Evolutionary conservation across 495 filamentous ascomycete species (phyloP), one percentile per base, ranked within the genome.

Genomic region (Xylaria flabelliformis): DNA sequence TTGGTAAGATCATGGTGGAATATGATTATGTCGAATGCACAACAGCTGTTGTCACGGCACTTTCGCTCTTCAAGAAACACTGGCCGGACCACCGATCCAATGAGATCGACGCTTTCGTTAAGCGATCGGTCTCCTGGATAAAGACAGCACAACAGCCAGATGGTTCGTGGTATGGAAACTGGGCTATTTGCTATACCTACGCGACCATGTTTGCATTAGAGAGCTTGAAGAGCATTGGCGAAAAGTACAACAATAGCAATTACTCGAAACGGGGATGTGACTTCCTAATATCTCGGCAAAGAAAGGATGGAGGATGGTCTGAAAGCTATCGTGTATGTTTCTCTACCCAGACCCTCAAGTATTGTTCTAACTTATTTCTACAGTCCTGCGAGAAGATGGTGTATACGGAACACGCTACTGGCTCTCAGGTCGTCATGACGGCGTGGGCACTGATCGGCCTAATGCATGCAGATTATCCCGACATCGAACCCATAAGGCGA

Each of bases 11-110:
- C 80, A 98, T 99, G 96, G 91, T 98, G 48, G 94, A 97, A 72
- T 99, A 98, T 79, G 94, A 97, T 76, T 97, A 98, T 74, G 95
- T 95, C 0, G 96, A 99, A 79, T 99, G 97, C 81, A 98, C 96
- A 2, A 98, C 97, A 2, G 95, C 96, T 3, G 93, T 94, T 6
- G 92, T 98, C n/a, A 97, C 94, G 3, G 94, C 92, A 0, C 85
- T 99, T 0, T 91, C 90, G 0, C 84, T 95, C 6, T 99, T 98
- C 84, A 86, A 87, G 71, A 89, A 92, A 73, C 88, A 91, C 76
- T 93, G 94, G 82, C 95, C 95, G 0, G 83, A 90, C 29, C 95
- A 99, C 81, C 87, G 94, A 53, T 77, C 88, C 0, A 79, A 88
- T 5, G 95, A 97, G 50, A 97, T 99, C 74, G 85, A 87, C 4